These are phyloP conservation scores for Syncephalastrum sp. DNA, from an alignment of 371 early-diverging fungal species.

Conservation along the genomic window DNA sequence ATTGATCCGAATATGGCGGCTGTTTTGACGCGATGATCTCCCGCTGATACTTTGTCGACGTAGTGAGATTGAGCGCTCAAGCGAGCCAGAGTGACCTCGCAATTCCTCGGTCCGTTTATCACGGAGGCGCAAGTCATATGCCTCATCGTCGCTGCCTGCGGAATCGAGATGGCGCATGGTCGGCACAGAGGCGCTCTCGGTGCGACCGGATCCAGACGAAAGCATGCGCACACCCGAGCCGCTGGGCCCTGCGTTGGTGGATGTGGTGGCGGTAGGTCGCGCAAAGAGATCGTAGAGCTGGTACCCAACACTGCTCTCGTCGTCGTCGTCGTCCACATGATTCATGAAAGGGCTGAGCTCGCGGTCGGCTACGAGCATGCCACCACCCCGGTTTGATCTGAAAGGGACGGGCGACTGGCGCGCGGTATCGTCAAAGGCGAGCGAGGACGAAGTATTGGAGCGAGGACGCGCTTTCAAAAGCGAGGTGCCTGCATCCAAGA, in stretches of 20 bases:
- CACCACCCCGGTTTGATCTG: constrained; percentile 33
- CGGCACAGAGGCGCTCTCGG: constrained; percentile 7
- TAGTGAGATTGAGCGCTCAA: constrained; percentile 16
- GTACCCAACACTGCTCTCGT: constrained; percentile 14
- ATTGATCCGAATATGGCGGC: constrained; percentile 22
- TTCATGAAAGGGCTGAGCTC: constrained; percentile 63
- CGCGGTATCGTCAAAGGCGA: constrained; percentile 22
- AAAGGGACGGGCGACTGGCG: background rate
- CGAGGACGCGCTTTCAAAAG: constrained; percentile 34
- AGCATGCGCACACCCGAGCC: constrained; percentile 11
- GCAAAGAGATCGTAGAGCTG: constrained; percentile 18
- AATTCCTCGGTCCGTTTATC: constrained; percentile 41
- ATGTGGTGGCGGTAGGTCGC: constrained; percentile 10
- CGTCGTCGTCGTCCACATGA: constrained; percentile 53
- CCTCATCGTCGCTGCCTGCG: constrained; percentile 43
- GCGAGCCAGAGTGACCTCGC: constrained; percentile 20
- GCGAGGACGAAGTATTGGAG: constrained; percentile 40
- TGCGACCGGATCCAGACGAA: constrained; percentile 10
- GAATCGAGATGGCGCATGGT: constrained; percentile 16
- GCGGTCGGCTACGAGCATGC: constrained; percentile 35
- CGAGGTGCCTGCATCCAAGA: constrained; percentile 42
- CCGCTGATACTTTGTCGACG: constrained; percentile 22
- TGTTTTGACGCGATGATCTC: constrained; percentile 6
- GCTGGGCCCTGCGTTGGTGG: constrained; percentile 2
- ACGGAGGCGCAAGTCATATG: constrained; percentile 33